Evolutionary conservation across 2,329 filamentous ascomycete genomes (phyloP).

Genomic region (Chaetomiaceae sp.): DNA sequence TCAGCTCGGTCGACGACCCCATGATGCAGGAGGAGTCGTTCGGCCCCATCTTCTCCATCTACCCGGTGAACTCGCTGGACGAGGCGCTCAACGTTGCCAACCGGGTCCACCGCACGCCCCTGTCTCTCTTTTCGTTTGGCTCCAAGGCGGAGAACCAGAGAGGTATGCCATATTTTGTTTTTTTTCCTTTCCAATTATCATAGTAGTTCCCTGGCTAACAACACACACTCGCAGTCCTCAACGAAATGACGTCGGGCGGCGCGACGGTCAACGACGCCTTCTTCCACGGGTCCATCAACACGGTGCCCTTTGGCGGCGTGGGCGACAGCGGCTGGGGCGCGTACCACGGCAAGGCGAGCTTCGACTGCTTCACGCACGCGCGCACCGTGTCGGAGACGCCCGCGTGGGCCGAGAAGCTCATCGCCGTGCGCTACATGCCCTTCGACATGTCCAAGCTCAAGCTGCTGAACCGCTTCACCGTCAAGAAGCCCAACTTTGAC

Average conservation of each 20-base stretch:
- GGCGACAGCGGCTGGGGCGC: conserved; percentile 71
- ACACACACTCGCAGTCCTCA: conserved; percentile 49
- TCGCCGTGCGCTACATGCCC: conserved; percentile 65
- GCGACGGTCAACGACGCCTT: conserved; percentile 56
- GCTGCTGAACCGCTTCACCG: conserved; percentile 40
- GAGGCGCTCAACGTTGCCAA: conserved; percentile 81
- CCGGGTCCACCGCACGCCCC: conserved; percentile 72
- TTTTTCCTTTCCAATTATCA: neutral
- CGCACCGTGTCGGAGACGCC: conserved; percentile 57
- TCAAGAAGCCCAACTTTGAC: conserved; percentile 55
- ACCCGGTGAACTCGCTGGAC: conserved; percentile 74
- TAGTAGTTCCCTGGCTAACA: neutral
- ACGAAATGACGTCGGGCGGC: conserved; percentile 61
- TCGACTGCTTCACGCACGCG: conserved; percentile 61
- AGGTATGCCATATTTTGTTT: conserved; percentile 42
- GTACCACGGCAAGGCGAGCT: conserved; percentile 72
- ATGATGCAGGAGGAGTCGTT: conserved; percentile 84
- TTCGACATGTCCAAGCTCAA: conserved; percentile 46
- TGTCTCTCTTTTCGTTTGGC: conserved; percentile 83
- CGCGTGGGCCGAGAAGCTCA: conserved; percentile 60
- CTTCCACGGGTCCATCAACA: conserved; percentile 55
- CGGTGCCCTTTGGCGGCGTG: conserved; percentile 76
- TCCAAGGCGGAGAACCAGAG: conserved; percentile 71
- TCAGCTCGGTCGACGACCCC: conserved; percentile 68
- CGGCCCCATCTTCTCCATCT: conserved; percentile 82